phyloP scores from a whole-genome alignment of 1,139 yeast genomes.

The Debaryomyces subglobosus region DNA sequence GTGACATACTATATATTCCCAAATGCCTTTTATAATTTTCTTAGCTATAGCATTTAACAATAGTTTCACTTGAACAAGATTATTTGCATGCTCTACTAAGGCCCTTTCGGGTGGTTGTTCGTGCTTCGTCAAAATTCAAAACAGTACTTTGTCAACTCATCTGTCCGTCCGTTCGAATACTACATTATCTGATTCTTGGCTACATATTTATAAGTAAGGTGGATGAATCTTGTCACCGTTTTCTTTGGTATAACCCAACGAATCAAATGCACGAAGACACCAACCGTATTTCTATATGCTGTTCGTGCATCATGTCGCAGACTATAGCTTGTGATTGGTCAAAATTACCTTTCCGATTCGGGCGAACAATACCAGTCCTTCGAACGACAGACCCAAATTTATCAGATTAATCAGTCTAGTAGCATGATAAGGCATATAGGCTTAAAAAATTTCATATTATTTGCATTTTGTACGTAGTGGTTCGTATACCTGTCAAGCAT shows the following conservation, averaged over 20 bases:
- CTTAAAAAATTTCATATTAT: constrained; percentile 4
- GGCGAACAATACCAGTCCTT: neutral
- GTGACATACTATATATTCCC: too few relatives aligned
- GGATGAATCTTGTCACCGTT: neutral
- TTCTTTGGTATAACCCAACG: neutral
- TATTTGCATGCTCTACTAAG: neutral
- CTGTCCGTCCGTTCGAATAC: too few relatives aligned
- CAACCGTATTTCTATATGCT: neutral
- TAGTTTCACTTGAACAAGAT: neutral
- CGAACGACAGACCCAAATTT: neutral
- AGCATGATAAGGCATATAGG: constrained; percentile 4
- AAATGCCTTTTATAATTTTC: too few relatives aligned
- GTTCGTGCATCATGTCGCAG: neutral
- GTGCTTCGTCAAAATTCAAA: too few relatives aligned
- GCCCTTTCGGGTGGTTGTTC: neutral
- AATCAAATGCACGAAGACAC: neutral
- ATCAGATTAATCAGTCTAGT: constrained; percentile 3
- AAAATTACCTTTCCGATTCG: neutral
- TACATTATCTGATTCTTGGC: constrained; percentile 4
- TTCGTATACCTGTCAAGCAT: neutral
- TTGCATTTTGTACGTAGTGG: neutral
- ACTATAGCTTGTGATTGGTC: neutral
- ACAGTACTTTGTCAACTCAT: too few relatives aligned
- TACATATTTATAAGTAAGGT: neutral
- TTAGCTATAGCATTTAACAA: neutral